Conservation (phyloP, 2,329 filamentous ascomycete genomes). For the Seiridium unicorne region DNA sequence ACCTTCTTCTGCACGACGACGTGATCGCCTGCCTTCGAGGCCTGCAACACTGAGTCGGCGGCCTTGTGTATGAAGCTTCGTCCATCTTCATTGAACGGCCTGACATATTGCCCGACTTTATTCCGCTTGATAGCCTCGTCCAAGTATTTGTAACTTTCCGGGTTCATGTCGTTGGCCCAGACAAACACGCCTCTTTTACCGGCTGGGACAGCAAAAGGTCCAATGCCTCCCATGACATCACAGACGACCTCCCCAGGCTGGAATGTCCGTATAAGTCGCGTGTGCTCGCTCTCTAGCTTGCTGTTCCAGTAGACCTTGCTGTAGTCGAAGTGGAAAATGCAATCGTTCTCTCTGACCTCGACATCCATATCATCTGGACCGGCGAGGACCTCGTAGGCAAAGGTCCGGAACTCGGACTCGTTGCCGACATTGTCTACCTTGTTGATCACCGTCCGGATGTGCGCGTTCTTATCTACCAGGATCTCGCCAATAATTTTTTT, state of each 20-base stretch:
- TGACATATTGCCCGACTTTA: constrained; percentile 74
- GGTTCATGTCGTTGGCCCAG: constrained; percentile 96
- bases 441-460: constrained; percentile 88
- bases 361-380: constrained; percentile 82
- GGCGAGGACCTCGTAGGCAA: constrained; percentile 85
- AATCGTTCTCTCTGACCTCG: constrained; percentile 76
- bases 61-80: constrained; percentile 74
- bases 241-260: constrained; percentile 83
- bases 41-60: constrained; percentile 57
- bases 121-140: constrained; percentile 70
- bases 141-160: constrained; percentile 77
- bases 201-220: constrained; percentile 89
- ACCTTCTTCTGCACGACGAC: constrained; percentile 52
- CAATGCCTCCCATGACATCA: constrained; percentile 97
- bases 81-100: constrained; percentile 79
- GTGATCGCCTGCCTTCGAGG: constrained; percentile 49
- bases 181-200: constrained; percentile 90
- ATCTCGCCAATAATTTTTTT: constrained; percentile 84
- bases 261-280: constrained; percentile 74
- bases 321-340: constrained; percentile 91
- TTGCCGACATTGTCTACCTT: constrained; percentile 87
- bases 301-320: constrained; percentile 98
- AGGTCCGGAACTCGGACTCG: constrained; percentile 85
- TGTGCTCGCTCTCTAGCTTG: constrained; percentile 85
- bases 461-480: constrained; percentile 83